Conservation (phyloP, 768 basidiomycete species). For the Lactarius sanguifluus region DNA sequence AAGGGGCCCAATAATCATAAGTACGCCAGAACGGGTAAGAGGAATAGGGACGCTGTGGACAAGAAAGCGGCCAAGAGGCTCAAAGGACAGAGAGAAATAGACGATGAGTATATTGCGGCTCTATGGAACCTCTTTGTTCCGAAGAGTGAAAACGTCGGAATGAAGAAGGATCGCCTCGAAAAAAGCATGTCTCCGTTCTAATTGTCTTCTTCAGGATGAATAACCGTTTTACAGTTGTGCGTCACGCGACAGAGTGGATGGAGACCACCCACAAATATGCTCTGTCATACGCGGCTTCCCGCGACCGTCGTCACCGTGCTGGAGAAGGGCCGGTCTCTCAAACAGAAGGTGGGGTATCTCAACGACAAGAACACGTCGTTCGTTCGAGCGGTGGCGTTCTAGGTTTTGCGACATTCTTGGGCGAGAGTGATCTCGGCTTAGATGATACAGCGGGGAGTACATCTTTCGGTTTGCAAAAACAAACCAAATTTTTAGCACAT, state of each 20-base stretch:
- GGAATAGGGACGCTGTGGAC: background rate
- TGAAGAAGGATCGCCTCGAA: conserved; percentile 23
- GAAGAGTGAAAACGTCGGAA: background rate
- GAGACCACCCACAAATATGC: background rate
- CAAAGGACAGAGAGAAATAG: conserved; percentile 1
- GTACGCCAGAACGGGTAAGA: background rate
- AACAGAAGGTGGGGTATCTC: background rate
- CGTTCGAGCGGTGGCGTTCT: background rate
- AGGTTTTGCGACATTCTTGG: background rate
- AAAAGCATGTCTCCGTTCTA: background rate
- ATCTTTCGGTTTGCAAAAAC: background rate
- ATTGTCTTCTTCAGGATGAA: background rate
- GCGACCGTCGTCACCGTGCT: background rate
- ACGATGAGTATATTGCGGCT: conserved; percentile 11
- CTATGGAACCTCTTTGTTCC: conserved; percentile 19
- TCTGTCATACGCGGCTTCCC: background rate
- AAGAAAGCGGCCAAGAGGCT: conserved; percentile 13
- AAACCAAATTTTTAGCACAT: background rate
- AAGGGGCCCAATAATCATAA: background rate
- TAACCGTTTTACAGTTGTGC: conserved; percentile 3
- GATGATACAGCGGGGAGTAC: background rate
- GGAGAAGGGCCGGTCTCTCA: background rate
- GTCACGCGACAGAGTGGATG: background rate
- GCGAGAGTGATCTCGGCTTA: background rate
- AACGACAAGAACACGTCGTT: background rate